These are phyloP conservation scores for Barnettozyma californica DNA, from an alignment of 805 yeast genomes.

Conservation along the genomic window DNA sequence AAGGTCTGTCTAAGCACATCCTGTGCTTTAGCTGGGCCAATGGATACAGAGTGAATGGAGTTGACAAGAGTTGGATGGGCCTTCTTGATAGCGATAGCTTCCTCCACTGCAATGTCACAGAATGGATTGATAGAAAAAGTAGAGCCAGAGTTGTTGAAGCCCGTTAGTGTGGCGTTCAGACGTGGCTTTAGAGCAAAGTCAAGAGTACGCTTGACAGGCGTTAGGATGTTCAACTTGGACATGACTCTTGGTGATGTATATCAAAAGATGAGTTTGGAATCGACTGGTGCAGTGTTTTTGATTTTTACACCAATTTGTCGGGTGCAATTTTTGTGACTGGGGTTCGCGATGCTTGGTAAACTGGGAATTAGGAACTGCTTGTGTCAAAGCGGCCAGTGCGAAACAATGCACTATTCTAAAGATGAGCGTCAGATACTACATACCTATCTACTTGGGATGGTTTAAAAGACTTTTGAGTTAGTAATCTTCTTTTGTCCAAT, in stretches of 20 bases:
- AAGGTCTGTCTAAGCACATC: conserved; percentile 84
- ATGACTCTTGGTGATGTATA: conserved; percentile 24
- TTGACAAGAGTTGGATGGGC: conserved; percentile 64
- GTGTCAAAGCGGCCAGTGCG: too few species aligned
- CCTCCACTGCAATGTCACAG: conserved; percentile 97
- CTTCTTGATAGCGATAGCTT: conserved; percentile 76
- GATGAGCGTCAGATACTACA: too few species aligned
- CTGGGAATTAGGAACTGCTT: background rate
- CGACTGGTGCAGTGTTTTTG: background rate
- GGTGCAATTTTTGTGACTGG: background rate
- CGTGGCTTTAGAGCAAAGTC: conserved; percentile 93
- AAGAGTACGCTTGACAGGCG: conserved; percentile 92
- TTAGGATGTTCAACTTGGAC: conserved; percentile 64
- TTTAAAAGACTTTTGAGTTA: too few species aligned
- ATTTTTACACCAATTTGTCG: background rate
- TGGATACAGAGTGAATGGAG: conserved; percentile 82
- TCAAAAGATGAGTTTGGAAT: background rate
- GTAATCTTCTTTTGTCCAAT: too few species aligned
- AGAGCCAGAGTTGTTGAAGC: conserved; percentile 77
- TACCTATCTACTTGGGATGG: too few species aligned
- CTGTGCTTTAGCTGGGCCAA: conserved; percentile 82
- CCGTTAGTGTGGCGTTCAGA: conserved; percentile 78
- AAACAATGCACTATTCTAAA: too few species aligned
- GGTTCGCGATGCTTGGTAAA: background rate
- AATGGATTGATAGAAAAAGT: conserved; percentile 94